Percentiles rank a stretch among this genome's conserved stretches.
Evolutionary conservation across 768 basidiomycete genomes (phyloP).

Genomic region (Dictyophora rubrovolvata): DNA sequence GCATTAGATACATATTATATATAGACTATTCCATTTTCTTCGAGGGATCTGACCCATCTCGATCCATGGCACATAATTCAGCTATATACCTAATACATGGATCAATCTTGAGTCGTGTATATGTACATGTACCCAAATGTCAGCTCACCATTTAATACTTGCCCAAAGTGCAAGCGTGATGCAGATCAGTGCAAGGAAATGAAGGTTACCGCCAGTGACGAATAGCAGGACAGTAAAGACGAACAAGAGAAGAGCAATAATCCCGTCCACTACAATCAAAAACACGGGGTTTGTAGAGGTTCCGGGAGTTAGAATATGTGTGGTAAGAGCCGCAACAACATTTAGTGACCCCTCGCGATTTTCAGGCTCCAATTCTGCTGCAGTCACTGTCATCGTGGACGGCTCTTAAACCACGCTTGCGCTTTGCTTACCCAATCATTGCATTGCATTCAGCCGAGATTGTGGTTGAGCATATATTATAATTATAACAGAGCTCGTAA

Average conservation of each 20-base stretch:
- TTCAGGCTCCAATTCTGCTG: not conserved
- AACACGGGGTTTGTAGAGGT: constrained; percentile 68
- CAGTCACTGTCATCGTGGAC: not conserved
- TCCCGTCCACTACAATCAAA: constrained; percentile 50
- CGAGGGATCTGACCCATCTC: no score
- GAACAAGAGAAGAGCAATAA: constrained; percentile 46
- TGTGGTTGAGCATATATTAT: no score
- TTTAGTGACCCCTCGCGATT: not conserved
- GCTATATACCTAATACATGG: constrained; percentile 48
- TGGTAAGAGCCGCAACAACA: constrained; percentile 19
- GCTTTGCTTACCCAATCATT: no score
- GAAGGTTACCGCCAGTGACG: constrained; percentile 53
- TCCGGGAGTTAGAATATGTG: constrained; percentile 58
- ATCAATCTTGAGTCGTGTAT: not conserved
- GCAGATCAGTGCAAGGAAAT: constrained; percentile 54
- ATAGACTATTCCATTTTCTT: not conserved
- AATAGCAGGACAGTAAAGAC: constrained; percentile 50
- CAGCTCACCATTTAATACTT: constrained; percentile 63
- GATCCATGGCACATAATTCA: constrained; percentile 33
- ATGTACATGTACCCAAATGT: not conserved
- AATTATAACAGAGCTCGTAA: no score
- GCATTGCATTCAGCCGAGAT: no score
- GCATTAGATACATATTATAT: not conserved
- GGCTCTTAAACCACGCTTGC: not conserved
- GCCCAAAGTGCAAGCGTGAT: constrained; percentile 67